Percentiles rank a stretch among this genome's conserved stretches.
These are phyloP conservation scores for Suillus clintonianus DNA, from an alignment of 768 basidiomycete genomes.

Conservation along the genomic window DNA sequence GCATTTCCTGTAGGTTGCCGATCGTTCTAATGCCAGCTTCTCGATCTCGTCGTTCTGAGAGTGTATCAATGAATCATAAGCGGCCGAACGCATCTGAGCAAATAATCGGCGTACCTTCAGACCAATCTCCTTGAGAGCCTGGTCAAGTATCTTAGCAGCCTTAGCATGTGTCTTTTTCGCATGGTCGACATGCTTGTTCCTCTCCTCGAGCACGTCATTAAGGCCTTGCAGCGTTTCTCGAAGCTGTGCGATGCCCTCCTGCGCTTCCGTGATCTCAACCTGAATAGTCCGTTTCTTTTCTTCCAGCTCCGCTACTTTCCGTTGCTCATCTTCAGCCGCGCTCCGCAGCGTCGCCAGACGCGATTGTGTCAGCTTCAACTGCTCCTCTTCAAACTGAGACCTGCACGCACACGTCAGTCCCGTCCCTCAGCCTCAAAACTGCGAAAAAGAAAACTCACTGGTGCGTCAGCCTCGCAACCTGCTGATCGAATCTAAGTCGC, in stretches of 20 bases:
- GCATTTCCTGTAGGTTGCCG: conserved; percentile 87
- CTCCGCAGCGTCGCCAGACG: conserved; percentile 59
- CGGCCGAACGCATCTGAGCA: conserved; percentile 1
- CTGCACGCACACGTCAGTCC: conserved; percentile 38
- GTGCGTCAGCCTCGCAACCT: conserved; percentile 82
- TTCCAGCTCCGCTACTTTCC: conserved; percentile 53
- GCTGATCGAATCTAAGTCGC: conserved; percentile 78
- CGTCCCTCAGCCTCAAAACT: not conserved
- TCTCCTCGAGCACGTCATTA: conserved; percentile 70
- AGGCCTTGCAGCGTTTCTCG: conserved; percentile 62
- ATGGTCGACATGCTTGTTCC: conserved; percentile 71
- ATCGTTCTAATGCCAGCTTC: conserved; percentile 81
- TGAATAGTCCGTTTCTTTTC: conserved; percentile 55
- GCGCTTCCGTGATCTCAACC: conserved; percentile 59
- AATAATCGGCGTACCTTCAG: conserved; percentile 52
- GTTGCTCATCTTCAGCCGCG: conserved; percentile 52
- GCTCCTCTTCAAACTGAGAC: conserved; percentile 79
- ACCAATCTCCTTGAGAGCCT: conserved; percentile 88
- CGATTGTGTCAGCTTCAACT: conserved; percentile 62
- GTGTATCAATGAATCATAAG: not conserved
- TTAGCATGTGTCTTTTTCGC: conserved; percentile 71
- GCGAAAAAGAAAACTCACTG: conserved; percentile 55
- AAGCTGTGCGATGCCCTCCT: conserved; percentile 55
- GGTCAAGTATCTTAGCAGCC: conserved; percentile 78
- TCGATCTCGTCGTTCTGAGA: conserved; percentile 87